Evolutionary conservation across 768 basidiomycete species (phyloP).

Genomic region (Amanita inopinata): DNA sequence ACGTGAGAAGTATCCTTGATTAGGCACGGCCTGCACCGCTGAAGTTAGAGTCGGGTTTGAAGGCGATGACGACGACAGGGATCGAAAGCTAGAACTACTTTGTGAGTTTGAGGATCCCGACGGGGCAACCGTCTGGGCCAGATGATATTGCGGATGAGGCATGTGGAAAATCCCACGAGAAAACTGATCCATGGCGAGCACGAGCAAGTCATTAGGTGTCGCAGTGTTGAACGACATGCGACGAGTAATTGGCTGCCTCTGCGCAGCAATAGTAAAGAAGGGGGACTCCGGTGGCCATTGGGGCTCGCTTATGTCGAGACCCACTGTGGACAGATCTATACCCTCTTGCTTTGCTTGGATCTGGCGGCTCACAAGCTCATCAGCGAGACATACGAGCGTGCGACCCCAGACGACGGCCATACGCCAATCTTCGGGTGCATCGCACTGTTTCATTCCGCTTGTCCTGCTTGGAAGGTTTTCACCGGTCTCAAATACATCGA

Average conservation of each 20-base stretch:
- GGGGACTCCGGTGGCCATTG: conserved; percentile 44
- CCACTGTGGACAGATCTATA: conserved; percentile 9
- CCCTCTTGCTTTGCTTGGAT: conserved; percentile 12
- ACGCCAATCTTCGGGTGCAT: conserved; percentile 49
- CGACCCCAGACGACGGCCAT: conserved; percentile 63
- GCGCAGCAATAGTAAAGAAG: conserved; percentile 37
- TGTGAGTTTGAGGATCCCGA: neutral
- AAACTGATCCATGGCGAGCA: conserved; percentile 61
- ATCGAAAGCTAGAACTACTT: neutral
- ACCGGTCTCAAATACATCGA: conserved; percentile 64
- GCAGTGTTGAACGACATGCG: conserved; percentile 35
- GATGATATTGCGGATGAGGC: conserved; percentile 41
- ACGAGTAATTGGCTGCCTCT: conserved; percentile 38
- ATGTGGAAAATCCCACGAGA: conserved; percentile 62
- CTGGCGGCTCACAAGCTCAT: conserved; percentile 32
- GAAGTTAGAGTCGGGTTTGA: conserved; percentile 10
- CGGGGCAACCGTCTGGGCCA: neutral
- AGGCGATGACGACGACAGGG: too few relatives aligned
- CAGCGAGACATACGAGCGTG: conserved; percentile 50
- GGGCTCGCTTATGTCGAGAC: conserved; percentile 16
- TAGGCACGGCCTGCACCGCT: conserved; percentile 10
- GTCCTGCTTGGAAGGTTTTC: conserved; percentile 47
- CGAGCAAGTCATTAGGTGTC: conserved; percentile 41
- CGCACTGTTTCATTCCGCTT: conserved; percentile 19
- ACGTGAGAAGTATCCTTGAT: conserved; percentile 36